phyloP scores from a whole-genome alignment of 2,329 filamentous ascomycete genomes.

The Plenodomus biglobosus region DNA sequence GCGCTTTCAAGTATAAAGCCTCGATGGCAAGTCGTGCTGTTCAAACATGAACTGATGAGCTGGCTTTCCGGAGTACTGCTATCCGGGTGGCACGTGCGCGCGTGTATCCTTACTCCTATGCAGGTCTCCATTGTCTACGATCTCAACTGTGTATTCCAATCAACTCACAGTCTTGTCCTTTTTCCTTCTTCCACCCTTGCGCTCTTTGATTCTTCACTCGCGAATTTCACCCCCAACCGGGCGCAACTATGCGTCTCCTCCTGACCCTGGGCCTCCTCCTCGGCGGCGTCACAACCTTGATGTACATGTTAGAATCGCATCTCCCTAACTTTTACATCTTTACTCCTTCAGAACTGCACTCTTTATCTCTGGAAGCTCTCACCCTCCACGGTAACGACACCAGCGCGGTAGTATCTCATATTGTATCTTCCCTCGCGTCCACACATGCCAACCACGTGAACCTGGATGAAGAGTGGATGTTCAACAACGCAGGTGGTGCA shows the following conservation, averaged over 20 bases:
- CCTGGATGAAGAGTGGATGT: slow-evolving; percentile 78
- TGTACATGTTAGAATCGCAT: slow-evolving; percentile 33
- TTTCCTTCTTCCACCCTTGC: too few relatives aligned
- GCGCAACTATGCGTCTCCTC: slow-evolving; percentile 21
- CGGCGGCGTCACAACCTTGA: slow-evolving; percentile 25
- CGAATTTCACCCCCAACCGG: not conserved
- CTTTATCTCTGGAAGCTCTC: slow-evolving; percentile 67
- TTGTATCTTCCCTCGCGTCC: slow-evolving; percentile 65
- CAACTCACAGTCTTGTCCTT: too few relatives aligned
- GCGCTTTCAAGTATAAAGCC: too few relatives aligned
- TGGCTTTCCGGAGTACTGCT: slow-evolving; percentile 8
- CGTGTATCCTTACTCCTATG: not conserved
- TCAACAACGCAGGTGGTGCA: slow-evolving; percentile 88
- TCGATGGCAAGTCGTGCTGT: too few relatives aligned
- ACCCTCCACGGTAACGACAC: slow-evolving; percentile 75
- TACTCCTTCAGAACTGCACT: slow-evolving; percentile 66
- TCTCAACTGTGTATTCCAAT: not conserved
- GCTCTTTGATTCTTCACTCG: not conserved
- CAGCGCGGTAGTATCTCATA: slow-evolving; percentile 65
- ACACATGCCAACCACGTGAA: slow-evolving; percentile 57
- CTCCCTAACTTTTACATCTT: slow-evolving; percentile 69
- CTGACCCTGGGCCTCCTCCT: slow-evolving; percentile 24
- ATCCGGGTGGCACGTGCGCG: slow-evolving; percentile 10
- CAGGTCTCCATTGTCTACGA: not conserved
- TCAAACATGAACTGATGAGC: slow-evolving; percentile 3